A percentile compares a stretch with the other conserved stretches of the same genome.
phyloP scores from a whole-genome alignment of 768 basidiomycete genomes.

The Mycena olivaceomarginata region DNA sequence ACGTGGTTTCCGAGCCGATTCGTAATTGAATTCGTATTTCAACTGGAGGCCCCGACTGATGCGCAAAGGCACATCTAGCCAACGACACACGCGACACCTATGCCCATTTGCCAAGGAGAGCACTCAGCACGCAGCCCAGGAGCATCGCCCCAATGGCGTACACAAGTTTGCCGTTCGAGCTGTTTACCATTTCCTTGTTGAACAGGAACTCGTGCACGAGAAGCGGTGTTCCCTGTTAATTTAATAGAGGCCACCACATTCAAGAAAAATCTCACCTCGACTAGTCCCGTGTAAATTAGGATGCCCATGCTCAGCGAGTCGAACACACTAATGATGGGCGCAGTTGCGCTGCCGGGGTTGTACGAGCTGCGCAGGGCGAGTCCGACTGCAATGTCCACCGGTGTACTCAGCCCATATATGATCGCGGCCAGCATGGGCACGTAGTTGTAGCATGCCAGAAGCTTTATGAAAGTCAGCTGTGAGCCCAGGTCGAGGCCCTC shows the following conservation, averaged over 20 bases:
- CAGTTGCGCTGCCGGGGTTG: conserved; percentile 85
- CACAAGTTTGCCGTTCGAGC: conserved; percentile 64
- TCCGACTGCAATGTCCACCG: conserved; percentile 91
- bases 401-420: conserved; percentile 88
- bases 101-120: no score
- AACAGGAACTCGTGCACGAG: conserved; percentile 97
- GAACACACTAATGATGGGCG: conserved; percentile 88
- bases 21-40: no score
- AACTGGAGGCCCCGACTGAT: no score
- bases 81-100: no score
- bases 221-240: conserved; percentile 65
- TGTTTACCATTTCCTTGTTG: conserved; percentile 88
- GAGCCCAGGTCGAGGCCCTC: conserved; percentile 96
- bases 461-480: conserved; percentile 85
- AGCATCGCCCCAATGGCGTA: no score
- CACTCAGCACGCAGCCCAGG: no score
- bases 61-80: no score
- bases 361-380: conserved; percentile 86
- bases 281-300: conserved; percentile 75
- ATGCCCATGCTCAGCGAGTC: conserved; percentile 79
- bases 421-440: conserved; percentile 75
- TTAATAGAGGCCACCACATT: conserved; percentile 11
- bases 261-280: conserved; percentile 73
- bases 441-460: conserved; percentile 73
- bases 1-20: no score